phyloP scores from a whole-genome alignment of 2,329 filamentous ascomycete genomes.

The Amylocarpus encephaloides region DNA sequence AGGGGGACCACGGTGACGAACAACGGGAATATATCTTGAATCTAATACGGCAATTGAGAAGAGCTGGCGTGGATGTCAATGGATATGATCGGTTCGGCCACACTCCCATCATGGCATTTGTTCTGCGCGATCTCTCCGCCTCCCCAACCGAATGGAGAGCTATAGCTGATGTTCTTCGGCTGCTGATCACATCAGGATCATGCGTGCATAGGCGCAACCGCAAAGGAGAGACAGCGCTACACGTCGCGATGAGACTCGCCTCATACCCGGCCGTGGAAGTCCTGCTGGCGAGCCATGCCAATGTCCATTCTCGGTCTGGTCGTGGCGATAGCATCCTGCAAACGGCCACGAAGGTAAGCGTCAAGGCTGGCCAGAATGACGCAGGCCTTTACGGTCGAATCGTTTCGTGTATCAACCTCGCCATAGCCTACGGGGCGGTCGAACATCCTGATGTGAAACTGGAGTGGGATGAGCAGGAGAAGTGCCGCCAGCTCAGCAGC shows the following conservation, averaged over 20 bases:
- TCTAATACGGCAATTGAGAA: no score
- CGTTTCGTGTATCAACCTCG: neutral
- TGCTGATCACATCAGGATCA: neutral
- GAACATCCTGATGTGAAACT: neutral
- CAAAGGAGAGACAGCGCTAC: conserved; percentile 11
- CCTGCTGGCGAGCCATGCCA: conserved; percentile 1
- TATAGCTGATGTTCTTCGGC: no score
- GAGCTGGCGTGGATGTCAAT: no score
- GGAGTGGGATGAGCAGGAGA: conserved; percentile 4
- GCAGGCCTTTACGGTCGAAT: neutral
- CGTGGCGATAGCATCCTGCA: neutral
- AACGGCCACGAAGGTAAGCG: neutral
- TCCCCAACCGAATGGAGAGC: no score
- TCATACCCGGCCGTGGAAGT: neutral
- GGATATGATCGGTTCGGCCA: no score
- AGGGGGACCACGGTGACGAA: no score
- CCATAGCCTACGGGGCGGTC: neutral
- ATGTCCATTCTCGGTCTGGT: conserved; percentile 4
- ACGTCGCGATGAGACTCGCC: conserved; percentile 5
- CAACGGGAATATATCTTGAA: no score
- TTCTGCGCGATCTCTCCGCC: no score
- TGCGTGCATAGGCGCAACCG: conserved; percentile 5
- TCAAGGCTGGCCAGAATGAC: neutral
- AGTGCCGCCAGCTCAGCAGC: no score
- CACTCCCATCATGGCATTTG: no score